Evolutionary conservation across 73 alveolate genomes (phyloP).

Genomic region (Paramecium biaurelia): DNA sequence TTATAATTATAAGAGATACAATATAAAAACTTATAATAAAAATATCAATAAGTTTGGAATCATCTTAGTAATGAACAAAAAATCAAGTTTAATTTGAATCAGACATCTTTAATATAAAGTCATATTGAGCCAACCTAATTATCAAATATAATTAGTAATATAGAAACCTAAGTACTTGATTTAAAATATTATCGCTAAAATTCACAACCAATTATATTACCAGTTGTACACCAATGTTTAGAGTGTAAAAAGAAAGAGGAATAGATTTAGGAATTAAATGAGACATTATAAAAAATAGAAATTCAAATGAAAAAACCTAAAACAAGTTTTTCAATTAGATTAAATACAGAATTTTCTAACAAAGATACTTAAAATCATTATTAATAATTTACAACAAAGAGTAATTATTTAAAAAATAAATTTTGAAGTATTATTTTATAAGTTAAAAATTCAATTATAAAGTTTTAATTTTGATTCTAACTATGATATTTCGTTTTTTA

Average conservation of each 20-base stretch:
- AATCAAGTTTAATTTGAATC: not conserved
- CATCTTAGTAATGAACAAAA: not conserved
- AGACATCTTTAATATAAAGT: not conserved
- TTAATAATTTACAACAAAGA: not conserved
- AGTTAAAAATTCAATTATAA: not conserved
- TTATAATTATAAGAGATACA: not conserved
- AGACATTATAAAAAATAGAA: not conserved
- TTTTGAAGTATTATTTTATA: not conserved
- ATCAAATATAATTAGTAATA: not conserved
- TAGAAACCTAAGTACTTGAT: not conserved
- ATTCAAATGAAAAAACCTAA: not conserved
- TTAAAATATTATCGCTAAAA: not conserved
- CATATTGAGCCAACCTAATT: not conserved
- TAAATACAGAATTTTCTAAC: not conserved
- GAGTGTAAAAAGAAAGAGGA: not conserved
- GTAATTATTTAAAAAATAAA: not conserved
- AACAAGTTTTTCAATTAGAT: not conserved
- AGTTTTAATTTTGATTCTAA: not conserved
- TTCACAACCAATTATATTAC: not conserved
- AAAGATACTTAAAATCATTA: not conserved
- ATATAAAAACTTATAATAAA: not conserved
- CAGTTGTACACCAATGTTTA: not conserved
- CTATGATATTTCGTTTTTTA: not conserved
- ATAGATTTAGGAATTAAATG: not conserved
- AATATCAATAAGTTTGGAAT: not conserved